Conservation (phyloP, 2,329 filamentous ascomycete genomes). For the Neocatenulostroma microsporum region DNA sequence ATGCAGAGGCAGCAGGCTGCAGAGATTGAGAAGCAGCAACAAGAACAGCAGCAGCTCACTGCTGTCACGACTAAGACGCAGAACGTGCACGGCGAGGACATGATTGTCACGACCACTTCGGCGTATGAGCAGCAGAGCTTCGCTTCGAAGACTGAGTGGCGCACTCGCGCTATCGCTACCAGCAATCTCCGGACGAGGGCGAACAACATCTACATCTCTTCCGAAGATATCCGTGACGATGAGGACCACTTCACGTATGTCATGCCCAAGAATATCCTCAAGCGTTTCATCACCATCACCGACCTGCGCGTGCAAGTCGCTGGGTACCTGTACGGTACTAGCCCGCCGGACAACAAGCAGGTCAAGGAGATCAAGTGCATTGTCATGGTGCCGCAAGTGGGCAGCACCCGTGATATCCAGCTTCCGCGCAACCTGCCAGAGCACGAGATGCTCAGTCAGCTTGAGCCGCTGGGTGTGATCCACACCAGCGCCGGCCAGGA, state of each 20-base stretch:
- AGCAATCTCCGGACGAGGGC: constrained; percentile 87
- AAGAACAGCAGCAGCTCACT: constrained; percentile 92
- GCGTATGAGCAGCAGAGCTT: constrained; percentile 98
- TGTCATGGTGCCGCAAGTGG: constrained; percentile 95
- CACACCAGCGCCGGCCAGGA: constrained; percentile 95
- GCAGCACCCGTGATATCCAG: constrained; percentile 84
- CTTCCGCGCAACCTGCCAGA: constrained; percentile 83
- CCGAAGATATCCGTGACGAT: constrained; percentile 84
- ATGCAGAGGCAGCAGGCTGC: constrained; percentile 97
- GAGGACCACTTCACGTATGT: constrained; percentile 89
- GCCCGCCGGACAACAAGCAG: constrained; percentile 87
- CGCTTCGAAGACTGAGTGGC: constrained; percentile 98
- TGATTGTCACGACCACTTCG: constrained; percentile 95
- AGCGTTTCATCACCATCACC: constrained; percentile 95
- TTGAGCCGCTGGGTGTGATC: constrained; percentile 90
- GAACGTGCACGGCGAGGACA: constrained; percentile 93
- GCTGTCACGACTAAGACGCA: constrained; percentile 98
- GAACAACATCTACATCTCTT: constrained; percentile 98
- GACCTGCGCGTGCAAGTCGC: constrained; percentile 95
- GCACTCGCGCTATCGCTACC: constrained; percentile 90
- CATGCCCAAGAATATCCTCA: constrained; percentile 98
- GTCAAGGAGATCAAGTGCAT: constrained; percentile 97
- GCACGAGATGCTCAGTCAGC: constrained; percentile 75
- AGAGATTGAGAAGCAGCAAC: constrained; percentile 97
- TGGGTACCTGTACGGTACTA: constrained; percentile 88